Evolutionary conservation across 2,329 filamentous ascomycete species (phyloP).

Genomic region (Calonectria montana): DNA sequence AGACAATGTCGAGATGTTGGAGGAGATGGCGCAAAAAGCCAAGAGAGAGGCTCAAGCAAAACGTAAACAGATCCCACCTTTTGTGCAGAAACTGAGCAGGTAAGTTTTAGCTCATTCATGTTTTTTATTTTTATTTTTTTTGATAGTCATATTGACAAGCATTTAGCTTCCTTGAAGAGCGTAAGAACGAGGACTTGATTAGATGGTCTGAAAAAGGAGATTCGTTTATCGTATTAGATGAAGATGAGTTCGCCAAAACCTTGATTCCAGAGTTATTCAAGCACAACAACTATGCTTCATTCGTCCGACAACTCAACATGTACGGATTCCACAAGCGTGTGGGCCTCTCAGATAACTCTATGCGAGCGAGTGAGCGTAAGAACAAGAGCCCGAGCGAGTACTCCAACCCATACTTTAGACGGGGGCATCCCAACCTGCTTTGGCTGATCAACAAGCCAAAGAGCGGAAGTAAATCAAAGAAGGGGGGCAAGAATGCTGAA

Average conservation of each 20-base stretch:
- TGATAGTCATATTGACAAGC: slow-evolving; percentile 36
- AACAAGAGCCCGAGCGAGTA: slow-evolving; percentile 99
- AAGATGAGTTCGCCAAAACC: slow-evolving; percentile 98
- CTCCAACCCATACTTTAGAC: slow-evolving; percentile 95
- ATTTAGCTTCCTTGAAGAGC: slow-evolving; percentile 85
- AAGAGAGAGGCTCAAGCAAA: slow-evolving; percentile 91
- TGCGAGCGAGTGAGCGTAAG: slow-evolving; percentile 96
- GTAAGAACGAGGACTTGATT: slow-evolving; percentile 93
- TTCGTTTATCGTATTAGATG: slow-evolving; percentile 95
- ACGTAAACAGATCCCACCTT: slow-evolving; percentile 95
- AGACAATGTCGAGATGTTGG: slow-evolving; percentile 82
- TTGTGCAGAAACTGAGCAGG: slow-evolving; percentile 98
- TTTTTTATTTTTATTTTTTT: no score
- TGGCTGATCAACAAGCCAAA: slow-evolving; percentile 98
- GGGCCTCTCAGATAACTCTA: slow-evolving; percentile 93
- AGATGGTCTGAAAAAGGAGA: slow-evolving; percentile 97
- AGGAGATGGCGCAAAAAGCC: slow-evolving; percentile 81
- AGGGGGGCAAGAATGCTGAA: slow-evolving; percentile 70
- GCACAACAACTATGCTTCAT: slow-evolving; percentile 98
- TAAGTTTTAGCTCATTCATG: slow-evolving; percentile 55
- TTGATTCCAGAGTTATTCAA: slow-evolving; percentile 98
- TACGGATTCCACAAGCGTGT: slow-evolving; percentile 98
- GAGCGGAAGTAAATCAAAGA: slow-evolving; percentile 72
- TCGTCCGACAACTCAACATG: slow-evolving; percentile 95
- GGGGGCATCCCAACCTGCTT: slow-evolving; percentile 89